Evolutionary conservation across 2,329 filamentous ascomycete species (phyloP).

Genomic region (Sarocladium strictum): DNA sequence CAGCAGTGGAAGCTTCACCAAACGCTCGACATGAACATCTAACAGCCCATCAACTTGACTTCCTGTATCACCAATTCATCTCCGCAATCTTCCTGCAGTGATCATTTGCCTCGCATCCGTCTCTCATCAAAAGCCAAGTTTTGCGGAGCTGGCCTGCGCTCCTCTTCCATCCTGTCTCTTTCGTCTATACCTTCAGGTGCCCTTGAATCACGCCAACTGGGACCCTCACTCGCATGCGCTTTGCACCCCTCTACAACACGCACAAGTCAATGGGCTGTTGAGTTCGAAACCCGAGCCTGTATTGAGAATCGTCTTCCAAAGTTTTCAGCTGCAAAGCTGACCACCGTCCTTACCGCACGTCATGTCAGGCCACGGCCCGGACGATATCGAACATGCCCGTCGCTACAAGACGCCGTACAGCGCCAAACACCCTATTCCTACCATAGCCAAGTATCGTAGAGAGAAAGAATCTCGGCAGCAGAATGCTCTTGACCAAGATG

Average conservation of each 20-base stretch:
- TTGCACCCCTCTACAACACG: no score
- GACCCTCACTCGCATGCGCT: no score
- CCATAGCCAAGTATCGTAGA: conserved; percentile 41
- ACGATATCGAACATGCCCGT: conserved; percentile 30
- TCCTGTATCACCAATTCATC: neutral
- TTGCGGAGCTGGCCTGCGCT: neutral
- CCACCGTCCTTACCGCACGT: conserved; percentile 2
- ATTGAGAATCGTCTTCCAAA: neutral
- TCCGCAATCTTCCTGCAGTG: neutral
- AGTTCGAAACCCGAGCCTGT: neutral
- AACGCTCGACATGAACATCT: neutral
- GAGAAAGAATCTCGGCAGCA: conserved; percentile 38
- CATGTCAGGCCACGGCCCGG: conserved; percentile 17
- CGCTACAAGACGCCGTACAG: conserved; percentile 36
- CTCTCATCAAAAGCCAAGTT: neutral
- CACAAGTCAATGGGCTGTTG: no score
- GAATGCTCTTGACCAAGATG: conserved; percentile 27
- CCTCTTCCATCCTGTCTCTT: neutral
- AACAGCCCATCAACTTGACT: neutral
- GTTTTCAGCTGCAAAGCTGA: neutral
- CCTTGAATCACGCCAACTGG: no score
- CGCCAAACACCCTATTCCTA: conserved; percentile 39
- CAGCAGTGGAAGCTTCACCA: neutral
- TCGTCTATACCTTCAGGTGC: neutral
- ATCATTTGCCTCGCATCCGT: neutral